Evolutionary conservation across 108 stramenopile species (phyloP), one percentile per base, ranked within the genome.

Genomic region (Nitzschia palea): DNA sequence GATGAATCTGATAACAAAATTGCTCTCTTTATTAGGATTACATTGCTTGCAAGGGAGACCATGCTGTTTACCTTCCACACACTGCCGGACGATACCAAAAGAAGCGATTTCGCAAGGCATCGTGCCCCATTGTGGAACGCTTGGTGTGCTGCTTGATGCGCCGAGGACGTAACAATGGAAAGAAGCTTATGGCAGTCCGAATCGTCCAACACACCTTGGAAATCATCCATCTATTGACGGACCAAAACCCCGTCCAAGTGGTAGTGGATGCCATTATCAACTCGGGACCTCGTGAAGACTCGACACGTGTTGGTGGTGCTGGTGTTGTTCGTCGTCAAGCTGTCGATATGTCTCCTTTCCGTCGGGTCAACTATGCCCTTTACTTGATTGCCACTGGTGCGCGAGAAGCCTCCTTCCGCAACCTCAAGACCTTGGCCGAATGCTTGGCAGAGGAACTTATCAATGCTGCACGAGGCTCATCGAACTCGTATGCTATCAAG

Each of bases 401-500:
- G 20, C 85, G 99, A 60, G 98, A 98, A 82, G 96, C 98, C 14
- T 87, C 94, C 56, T 99, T 99, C 87, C 93, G 99, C 68, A 99
- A 98, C 95, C 85, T 99, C 70, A 99, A 99, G 95, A 97, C 99
- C 78, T 96, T 98, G 94, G 92, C 96, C 42, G 98, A 99, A 90
- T 99, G 98, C 76, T 82, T 99, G 71, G 99, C 98, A 30, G 99
- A 99, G 67, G 99, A 99, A 82, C 85, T 99, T 73, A 98, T 99
- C 88, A 99, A 99, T 78, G 98, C 98, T 34, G 97, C 99, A 25
- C 86, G 97, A 71, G 97, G 99, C 59, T 97, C 96, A 52, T 97
- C 96, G 77, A 99, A 99, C 97, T 93, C 89, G 32, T 98, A 98
- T 74, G 99, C 99, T 70, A 99, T 99, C 91, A 99, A 99, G 97